These are phyloP conservation scores for Micromonas commoda DNA, from an alignment of 139 green algal genomes.

Conservation along the genomic window DNA sequence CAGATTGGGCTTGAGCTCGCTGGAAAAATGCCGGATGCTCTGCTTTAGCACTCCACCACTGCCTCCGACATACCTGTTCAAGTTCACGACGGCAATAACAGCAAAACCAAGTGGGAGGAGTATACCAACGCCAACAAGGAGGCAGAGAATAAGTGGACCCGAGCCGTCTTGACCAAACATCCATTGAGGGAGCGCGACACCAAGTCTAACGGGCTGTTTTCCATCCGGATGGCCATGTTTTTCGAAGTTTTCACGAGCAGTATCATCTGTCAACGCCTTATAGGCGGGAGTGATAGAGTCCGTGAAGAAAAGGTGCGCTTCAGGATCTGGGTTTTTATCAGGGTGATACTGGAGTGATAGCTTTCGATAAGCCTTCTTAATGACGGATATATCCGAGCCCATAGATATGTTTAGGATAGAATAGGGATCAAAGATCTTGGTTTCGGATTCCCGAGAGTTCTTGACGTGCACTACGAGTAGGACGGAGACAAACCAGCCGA, in stretches of 20 bases:
- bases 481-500: constrained; percentile 4
- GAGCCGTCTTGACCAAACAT: constrained; percentile 39
- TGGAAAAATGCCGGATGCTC: constrained; percentile 36
- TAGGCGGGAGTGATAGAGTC: constrained; percentile 23
- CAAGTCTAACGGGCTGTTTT: constrained; percentile 37
- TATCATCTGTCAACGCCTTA: constrained; percentile 46
- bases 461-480: neutral
- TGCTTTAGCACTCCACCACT: constrained; percentile 30
- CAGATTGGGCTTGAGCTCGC: constrained; percentile 38
- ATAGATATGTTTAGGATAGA: constrained; percentile 37
- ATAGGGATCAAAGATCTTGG: constrained; percentile 36
- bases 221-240: constrained; percentile 54
- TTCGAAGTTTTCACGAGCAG: constrained; percentile 43
- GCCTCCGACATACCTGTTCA: constrained; percentile 46
- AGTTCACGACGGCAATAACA: constrained; percentile 32
- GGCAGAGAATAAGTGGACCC: constrained; percentile 31
- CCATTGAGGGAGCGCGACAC: constrained; percentile 44
- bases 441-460: neutral
- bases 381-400: constrained; percentile 53
- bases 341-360: constrained; percentile 66
- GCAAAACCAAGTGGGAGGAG: constrained; percentile 39
- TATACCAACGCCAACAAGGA: constrained; percentile 41
- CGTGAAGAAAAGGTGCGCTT: constrained; percentile 14
- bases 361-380: constrained; percentile 61
- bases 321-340: constrained; percentile 43